A percentile compares a stretch with the other conserved stretches of the same genome.
phyloP scores from a whole-genome alignment of 306 rosid genomes.

The Parietaria judaica region DNA sequence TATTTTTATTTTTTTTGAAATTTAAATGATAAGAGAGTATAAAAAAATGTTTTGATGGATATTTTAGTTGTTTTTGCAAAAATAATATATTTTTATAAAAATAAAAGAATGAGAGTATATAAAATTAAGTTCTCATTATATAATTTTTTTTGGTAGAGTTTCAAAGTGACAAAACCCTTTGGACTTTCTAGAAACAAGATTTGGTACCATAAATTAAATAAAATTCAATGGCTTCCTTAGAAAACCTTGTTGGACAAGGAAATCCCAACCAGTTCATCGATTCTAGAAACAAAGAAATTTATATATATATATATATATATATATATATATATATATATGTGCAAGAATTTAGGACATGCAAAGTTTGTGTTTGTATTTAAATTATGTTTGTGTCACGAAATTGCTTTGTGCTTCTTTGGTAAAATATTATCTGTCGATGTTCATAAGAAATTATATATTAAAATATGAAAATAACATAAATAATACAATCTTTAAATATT shows the following conservation, averaged over 20 bases:
- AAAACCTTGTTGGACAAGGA: constrained; percentile 16
- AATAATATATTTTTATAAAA: too few species aligned
- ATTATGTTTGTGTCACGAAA: background rate
- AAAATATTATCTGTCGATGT: background rate
- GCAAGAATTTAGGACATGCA: constrained; percentile 5
- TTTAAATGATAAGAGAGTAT: too few species aligned
- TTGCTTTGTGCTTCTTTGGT: too few species aligned
- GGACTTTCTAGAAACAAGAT: constrained; percentile 39
- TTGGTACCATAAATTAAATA: background rate
- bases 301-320: background rate
- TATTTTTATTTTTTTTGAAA: too few species aligned
- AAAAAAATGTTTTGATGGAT: too few species aligned
- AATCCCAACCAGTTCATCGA: background rate
- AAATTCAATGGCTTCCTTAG: background rate
- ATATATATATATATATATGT: background rate
- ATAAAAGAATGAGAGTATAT: too few species aligned
- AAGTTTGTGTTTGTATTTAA: background rate
- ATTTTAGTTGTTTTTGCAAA: too few species aligned
- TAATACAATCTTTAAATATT: background rate
- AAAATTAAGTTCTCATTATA: too few species aligned
- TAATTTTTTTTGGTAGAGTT: too few species aligned
- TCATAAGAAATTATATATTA: background rate
- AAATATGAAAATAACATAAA: background rate
- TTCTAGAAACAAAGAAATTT: background rate
- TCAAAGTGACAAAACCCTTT: background rate